phyloP scores from a whole-genome alignment of 139 green algal species.

The Astrephomene gubernaculifera region DNA sequence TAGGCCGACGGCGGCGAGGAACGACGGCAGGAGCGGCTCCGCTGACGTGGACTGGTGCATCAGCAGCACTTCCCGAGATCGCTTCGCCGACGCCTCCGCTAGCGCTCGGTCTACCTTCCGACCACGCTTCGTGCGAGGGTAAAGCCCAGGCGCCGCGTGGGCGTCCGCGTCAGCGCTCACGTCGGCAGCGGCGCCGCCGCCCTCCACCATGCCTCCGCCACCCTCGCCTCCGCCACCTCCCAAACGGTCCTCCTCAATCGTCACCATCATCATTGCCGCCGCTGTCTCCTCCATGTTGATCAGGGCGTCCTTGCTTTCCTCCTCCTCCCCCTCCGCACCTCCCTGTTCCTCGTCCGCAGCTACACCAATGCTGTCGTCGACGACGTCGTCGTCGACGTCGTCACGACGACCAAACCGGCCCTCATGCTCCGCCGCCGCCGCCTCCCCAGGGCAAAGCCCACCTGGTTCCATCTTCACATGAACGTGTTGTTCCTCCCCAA shows the following conservation, averaged over 20 bases:
- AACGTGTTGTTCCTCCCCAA: no score
- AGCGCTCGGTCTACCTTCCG: neutral
- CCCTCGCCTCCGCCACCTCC: neutral
- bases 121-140: neutral
- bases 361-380: no score
- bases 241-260: neutral
- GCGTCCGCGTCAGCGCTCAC: neutral
- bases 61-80: neutral
- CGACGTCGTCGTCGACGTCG: no score
- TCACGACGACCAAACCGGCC: no score
- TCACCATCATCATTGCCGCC: neutral
- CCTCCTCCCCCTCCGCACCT: no score
- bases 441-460: no score
- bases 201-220: neutral
- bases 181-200: neutral
- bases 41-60: neutral
- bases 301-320: no score
- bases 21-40: neutral
- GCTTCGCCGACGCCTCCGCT: neutral
- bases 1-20: neutral
- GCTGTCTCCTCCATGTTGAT: neutral
- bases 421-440: no score
- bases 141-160: no score
- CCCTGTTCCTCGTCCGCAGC: no score
- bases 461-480: no score